Base-by-base conservation (phyloP, 1,284 basidiomycete species). In the Marasmius tenuissimus region DNA sequence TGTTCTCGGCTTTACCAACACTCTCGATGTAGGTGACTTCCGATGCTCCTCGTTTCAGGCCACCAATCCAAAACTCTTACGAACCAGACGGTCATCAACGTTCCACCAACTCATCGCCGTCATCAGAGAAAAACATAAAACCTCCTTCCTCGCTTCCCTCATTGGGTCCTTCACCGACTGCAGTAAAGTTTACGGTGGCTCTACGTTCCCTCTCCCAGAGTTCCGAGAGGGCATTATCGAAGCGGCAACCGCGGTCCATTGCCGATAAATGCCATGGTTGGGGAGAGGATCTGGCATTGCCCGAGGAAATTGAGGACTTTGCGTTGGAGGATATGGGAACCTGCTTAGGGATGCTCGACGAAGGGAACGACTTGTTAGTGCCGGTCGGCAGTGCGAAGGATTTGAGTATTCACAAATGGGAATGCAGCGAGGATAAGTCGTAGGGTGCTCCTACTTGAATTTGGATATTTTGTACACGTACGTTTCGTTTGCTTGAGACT, bases 131-230 rank as follows among this genome's bases (percentile, higher is more conserved):
- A 91, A 94, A 71, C 78, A 81, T 48, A 91, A 94, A 69, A 72
- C 87, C 0, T 88, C 88, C 2, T 92, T 91, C 76, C 82, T 93
- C 22, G 84, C 86, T 0, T 91, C 90, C 0, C 77, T 94, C 16
- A 93, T 88, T 79, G 91, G 88, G 66, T 89, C 88, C 66, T 83
- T 93, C 71, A 79, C 81, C 53, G 91, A 94, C 70, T 83, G 83
- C 3, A 66, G 92, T 6, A 82, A 81, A 34, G 82, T 92, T 22
- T 77, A 93, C 49, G 85, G 87, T 2, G 85, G 85, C 0, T 75
- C 80, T 0, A 61, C 69, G 0, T 73, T 81, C 2, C 78, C 91
- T 55, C 76, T 85, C 9, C 76, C 75, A 0, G 85, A 87, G 59
- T 77, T 86, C 56, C 76, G 80, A 2, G 75, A 77, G 12, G 83